Base-by-base conservation (phyloP, 345 rosid species). In the Brassica rapa region DNA sequence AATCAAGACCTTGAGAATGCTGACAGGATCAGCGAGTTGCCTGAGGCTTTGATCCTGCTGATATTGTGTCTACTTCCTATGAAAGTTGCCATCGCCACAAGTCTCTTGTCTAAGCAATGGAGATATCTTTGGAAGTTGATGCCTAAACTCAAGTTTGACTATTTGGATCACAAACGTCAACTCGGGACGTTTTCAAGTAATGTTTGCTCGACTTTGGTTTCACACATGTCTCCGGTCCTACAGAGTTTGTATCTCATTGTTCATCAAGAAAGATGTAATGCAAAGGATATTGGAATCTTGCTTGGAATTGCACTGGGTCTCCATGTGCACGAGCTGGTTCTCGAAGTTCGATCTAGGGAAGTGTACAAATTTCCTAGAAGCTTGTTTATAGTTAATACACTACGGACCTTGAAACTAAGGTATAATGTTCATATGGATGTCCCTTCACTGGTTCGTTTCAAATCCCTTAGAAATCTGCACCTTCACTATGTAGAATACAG, bases 51-150 rank as follows among this genome's bases (percentile, higher is more conserved):
- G 66, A 14, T 71, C 15, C n/a, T 57, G 14, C 24, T 2, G 5
- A 71, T 71, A 35, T 60, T 71, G n/a, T 59, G n/a, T 71, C 5
- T 8, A 8, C 66, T 71, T 59, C 55, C 66, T 2, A 2, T 30
- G 10, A 30, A 57, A 71, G 25, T 1, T 60, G 56, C 3, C 1
- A 6, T 71, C 24, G 6, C 67, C 59, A 72, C 75, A 0, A 60
- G 75, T 72, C 27, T 43, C 46, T 61, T 72, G 59, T 72, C 77
- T 21, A 74, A 51, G 15, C 2, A 24, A 32, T 74, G 77, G 77
- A 3, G 1, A 6, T 74, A 14, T 19, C 53, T 12, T 64, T 74
- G 70, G 77, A 63, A 30, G 32, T 1, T 51, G 49, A 0, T 73
- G 62, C 70, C 55, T 33, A 53, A 23, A 33, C 55, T 53, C 12